A percentile compares a stretch with the other conserved stretches of the same genome.
These are phyloP conservation scores for Tetragonia tetragonoides DNA, from an alignment of 148 eudicot genomes.

Conservation along the genomic window DNA sequence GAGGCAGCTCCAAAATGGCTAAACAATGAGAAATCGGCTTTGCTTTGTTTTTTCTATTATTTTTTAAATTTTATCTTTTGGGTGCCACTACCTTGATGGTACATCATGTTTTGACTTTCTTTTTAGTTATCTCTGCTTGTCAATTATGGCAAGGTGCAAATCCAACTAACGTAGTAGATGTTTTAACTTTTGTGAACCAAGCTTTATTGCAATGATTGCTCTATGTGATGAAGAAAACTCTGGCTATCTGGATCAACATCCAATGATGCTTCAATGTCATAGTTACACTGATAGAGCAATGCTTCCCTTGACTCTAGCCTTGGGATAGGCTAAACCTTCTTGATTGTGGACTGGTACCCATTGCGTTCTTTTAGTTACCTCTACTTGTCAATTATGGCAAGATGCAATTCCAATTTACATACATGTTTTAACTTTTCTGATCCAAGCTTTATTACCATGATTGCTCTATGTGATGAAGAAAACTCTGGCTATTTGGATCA, in stretches of 20 bases:
- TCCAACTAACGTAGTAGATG: background rate
- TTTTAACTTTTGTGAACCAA: background rate
- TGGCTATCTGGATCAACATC: conserved; percentile 40
- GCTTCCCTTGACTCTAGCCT: background rate
- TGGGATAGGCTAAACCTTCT: background rate
- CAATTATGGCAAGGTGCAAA: background rate
- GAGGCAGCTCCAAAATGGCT: background rate
- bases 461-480: conserved; percentile 43
- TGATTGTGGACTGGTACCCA: background rate
- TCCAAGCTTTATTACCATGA: background rate
- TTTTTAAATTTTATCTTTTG: background rate
- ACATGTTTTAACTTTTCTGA: background rate
- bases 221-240: conserved; percentile 34
- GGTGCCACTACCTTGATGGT: background rate
- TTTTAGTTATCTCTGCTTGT: background rate
- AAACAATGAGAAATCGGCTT: too few relatives aligned
- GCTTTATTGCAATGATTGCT: conserved; percentile 23
- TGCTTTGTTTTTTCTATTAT: too few relatives aligned
- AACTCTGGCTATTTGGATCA: conserved; percentile 35
- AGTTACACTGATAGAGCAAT: conserved; percentile 51
- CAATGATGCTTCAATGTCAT: conserved; percentile 41
- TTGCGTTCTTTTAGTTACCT: too few relatives aligned
- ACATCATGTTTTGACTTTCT: background rate
- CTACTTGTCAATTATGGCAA: too few relatives aligned
- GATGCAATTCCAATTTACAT: too few relatives aligned